A percentile compares a stretch with the other conserved stretches of the same genome.
Conservation (phyloP, 2,329 filamentous ascomycete genomes). For the Metarhizium brunneum region DNA sequence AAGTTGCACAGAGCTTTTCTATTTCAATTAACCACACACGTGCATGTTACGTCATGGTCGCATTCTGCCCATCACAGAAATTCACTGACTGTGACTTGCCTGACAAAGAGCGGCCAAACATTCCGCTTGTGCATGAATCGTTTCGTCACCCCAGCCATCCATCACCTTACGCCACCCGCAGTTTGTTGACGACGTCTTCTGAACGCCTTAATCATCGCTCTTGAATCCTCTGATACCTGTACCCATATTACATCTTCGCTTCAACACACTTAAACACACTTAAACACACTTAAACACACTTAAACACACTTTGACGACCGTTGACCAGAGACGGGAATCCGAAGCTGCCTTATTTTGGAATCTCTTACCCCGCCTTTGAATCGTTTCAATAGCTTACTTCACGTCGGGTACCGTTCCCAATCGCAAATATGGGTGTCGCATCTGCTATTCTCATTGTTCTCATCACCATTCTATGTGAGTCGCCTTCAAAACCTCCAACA, state of each 20-base stretch:
- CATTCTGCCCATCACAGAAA: neutral
- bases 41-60: neutral
- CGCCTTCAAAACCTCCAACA: neutral
- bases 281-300: neutral
- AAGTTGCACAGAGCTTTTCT: no score
- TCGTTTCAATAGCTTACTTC: neutral
- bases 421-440: constrained; percentile 36
- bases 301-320: neutral
- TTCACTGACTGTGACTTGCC: neutral
- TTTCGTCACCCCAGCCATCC: constrained; percentile 6
- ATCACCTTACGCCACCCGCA: constrained; percentile 9
- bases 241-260: neutral
- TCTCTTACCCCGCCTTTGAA: neutral
- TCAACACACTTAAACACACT: neutral
- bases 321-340: neutral
- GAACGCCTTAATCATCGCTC: neutral
- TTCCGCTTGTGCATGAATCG: neutral
- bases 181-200: neutral
- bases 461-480: constrained; percentile 44
- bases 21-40: neutral
- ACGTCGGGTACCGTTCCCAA: constrained; percentile 3
- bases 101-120: neutral
- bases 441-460: constrained; percentile 40
- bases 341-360: neutral
- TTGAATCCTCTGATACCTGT: no score